Evolutionary conservation across 106 monocot genomes (phyloP), one percentile per base, ranked within the genome.

Genomic region (Triglochin maritima): DNA sequence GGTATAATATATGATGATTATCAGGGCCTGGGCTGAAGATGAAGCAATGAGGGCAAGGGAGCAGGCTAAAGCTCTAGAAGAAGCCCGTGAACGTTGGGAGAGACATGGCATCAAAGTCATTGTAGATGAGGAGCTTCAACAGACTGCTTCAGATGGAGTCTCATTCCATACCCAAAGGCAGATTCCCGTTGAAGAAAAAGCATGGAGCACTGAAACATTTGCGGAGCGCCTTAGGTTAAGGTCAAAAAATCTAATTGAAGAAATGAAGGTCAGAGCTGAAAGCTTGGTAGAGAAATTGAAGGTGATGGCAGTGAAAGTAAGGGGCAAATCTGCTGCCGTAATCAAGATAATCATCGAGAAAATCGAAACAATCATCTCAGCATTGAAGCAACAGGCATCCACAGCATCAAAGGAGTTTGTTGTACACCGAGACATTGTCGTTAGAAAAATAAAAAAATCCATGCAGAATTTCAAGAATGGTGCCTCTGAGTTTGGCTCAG

Each of bases 1-100:
- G 29, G 29, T 29, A 29, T 29, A 29, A 29, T 29, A 29, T 29
- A 29, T 29, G 29, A 29, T 29, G 29, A 29, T 29, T 29, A 29
- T 29, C 65, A 99, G 98, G 77, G 46, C 88, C 17, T 99, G 98
- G 98, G 98, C 98, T 49, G 98, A 99, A 66, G 92, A 92, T 68
- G 92, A 89, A 65, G 88, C 98, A 49, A 89, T 83, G 77, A 81
- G 77, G 76, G 92, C 98, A 43, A 84, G 89, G 47, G 98, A 89
- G 77, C 84, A 92, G 11, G 92, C 84, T 15, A 84, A 49, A 78
- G 82, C 86, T n/a, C 84, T 99, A 10, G 88, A 92, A 73, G 84
- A 84, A 71, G 92, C 92, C 11, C 81, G 98, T 57, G 79, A 80
- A 6, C 75, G 83, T 46, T 99, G 98, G 98, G 81, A 81, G 64